Percentiles rank a stretch among this genome's conserved stretches.
These are phyloP conservation scores for Wickerhamomyces xylosicus DNA, from an alignment of 805 yeast genomes.

Conservation along the genomic window DNA sequence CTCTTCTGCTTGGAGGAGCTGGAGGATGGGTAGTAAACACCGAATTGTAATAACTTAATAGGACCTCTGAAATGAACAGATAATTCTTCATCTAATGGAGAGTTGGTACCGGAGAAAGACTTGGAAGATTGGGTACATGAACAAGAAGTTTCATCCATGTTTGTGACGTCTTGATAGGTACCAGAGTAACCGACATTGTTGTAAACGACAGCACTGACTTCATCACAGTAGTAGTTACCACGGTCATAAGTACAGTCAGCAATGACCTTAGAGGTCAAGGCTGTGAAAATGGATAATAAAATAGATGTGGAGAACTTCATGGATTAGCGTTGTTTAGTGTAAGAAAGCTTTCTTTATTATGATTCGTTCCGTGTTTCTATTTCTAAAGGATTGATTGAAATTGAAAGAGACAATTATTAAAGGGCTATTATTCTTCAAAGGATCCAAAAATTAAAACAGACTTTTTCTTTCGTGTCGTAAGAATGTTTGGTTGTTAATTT, in stretches of 20 bases:
- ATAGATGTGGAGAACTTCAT: slow-evolving; percentile 17
- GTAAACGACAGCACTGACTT: slow-evolving; percentile 59
- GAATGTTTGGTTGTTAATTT: no score
- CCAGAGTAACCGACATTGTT: slow-evolving; percentile 77
- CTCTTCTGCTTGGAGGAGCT: slow-evolving; percentile 31
- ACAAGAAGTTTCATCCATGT: slow-evolving; percentile 66
- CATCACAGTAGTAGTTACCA: slow-evolving; percentile 81
- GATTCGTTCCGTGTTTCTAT: neutral
- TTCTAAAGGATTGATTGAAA: neutral
- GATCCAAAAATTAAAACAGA: no score
- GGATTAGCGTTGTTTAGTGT: neutral
- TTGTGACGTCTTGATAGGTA: slow-evolving; percentile 67
- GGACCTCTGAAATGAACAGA: slow-evolving; percentile 92
- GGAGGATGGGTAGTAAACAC: slow-evolving; percentile 72
- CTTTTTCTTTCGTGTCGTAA: no score
- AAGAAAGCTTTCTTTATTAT: no score
- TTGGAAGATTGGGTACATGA: slow-evolving; percentile 48
- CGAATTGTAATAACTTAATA: slow-evolving; percentile 68
- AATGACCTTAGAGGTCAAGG: slow-evolving; percentile 10
- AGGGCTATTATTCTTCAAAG: no score
- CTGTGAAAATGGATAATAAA: slow-evolving; percentile 13
- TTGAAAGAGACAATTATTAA: no score
- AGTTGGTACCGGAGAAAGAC: slow-evolving; percentile 58
- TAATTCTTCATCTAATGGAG: slow-evolving; percentile 81
- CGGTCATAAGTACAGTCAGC: slow-evolving; percentile 35